Percentiles rank a stretch among this genome's conserved stretches.
Conservation (phyloP, 345 rosid genomes). For the Pistacia vera region DNA sequence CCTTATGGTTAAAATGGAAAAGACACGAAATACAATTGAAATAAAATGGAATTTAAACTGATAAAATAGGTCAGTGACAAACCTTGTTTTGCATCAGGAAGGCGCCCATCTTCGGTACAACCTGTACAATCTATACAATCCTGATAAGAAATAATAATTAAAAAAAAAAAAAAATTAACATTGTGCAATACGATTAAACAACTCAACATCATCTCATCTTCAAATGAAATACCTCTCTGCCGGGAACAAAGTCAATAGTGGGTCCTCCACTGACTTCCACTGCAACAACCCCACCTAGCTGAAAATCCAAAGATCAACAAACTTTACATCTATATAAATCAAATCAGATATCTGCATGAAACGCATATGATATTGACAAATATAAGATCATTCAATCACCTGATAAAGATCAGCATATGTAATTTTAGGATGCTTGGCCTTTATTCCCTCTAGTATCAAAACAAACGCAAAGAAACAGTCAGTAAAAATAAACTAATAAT, state of each 20-base stretch:
- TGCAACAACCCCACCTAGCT: slow-evolving; percentile 91
- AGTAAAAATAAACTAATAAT: not conserved
- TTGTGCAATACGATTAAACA: no score
- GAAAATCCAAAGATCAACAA: slow-evolving; percentile 19
- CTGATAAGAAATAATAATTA: slow-evolving; percentile 26
- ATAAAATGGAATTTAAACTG: not conserved
- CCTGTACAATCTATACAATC: slow-evolving; percentile 55
- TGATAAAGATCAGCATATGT: slow-evolving; percentile 85
- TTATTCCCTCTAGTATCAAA: slow-evolving; percentile 58
- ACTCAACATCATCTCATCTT: not conserved
- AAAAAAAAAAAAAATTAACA: not conserved
- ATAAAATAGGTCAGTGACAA: not conserved
- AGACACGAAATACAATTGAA: not conserved
- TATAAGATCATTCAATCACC: slow-evolving; percentile 31
- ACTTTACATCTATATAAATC: not conserved
- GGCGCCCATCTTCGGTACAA: slow-evolving; percentile 72
- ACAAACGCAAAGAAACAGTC: slow-evolving; percentile 23
- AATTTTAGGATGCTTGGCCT: slow-evolving; percentile 61
- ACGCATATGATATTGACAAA: not conserved
- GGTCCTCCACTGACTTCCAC: slow-evolving; percentile 90
- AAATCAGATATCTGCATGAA: not conserved
- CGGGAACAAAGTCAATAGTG: slow-evolving; percentile 60
- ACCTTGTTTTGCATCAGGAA: slow-evolving; percentile 77
- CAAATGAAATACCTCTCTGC: slow-evolving; percentile 59
- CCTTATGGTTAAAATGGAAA: not conserved